Base-by-base conservation (phyloP, 2,329 filamentous ascomycete genomes). In the Venturiaceae sp. region DNA sequence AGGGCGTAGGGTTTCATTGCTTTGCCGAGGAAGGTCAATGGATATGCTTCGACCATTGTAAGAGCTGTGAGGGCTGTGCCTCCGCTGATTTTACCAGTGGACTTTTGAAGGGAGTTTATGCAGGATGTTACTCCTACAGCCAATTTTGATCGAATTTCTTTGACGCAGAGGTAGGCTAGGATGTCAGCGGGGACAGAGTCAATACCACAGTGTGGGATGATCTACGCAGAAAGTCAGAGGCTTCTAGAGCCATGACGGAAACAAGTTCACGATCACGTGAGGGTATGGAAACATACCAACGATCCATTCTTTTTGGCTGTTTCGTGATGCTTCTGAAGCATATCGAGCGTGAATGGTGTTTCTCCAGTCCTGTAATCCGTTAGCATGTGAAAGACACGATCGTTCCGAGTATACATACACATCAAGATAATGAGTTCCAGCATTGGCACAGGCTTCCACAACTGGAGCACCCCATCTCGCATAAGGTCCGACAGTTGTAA, bases 341-440 rank as follows among this genome's bases (percentile, higher is more conserved):
- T 84, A 52, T 82, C 77, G 62, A 78, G 77, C 39, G 85, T 75
- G 83, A 84, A 87, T 2, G 82, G 81, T 0, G 80, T 77, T 67
- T 87, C 84, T 53, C 84, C 84, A 5, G 84, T 86, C 53, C 76
- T 77, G 50, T 50, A 55, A 21, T 5, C 16, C 4, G 13, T 30
- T 50, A 26, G 26, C 26, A 50, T 50, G 41, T 13, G 7, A 53
- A 26, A 50, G 34, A 3, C 14, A 19, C 14, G 23, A 50, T 2
- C n/a, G 23, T 34, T 28, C 7, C 23, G 19, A 47, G 23, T 23
- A 19, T 2, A 46, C 73, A 65, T 65, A 78, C 74, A 79, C 80
- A 67, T 87, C 85, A 58, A 87, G 70, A 65, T 87, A 87, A 67
- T 87, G 84, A 3, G 85, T 87, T 5, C 85, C 84, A 62, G 78